These are phyloP conservation scores for Schrenkiella parvula DNA, from an alignment of 345 rosid genomes.

Conservation along the genomic window DNA sequence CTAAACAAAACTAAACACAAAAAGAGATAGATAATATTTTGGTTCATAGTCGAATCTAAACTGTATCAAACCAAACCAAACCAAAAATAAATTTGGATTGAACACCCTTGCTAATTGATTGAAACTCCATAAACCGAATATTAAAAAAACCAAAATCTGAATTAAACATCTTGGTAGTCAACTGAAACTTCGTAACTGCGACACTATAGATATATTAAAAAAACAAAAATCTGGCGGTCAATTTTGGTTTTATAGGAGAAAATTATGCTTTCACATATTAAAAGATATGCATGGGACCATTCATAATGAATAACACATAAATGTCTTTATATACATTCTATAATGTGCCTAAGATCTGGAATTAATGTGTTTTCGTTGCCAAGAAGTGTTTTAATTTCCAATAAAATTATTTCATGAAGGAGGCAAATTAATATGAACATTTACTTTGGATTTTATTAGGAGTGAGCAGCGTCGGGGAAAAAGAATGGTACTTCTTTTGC, in stretches of 20 bases:
- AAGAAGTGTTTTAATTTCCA: neutral
- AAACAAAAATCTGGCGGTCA: neutral
- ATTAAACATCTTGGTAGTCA: neutral
- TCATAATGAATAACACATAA: neutral
- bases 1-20: neutral
- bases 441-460: slow-evolving; percentile 25
- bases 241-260: neutral
- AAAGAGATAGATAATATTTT: neutral
- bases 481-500: slow-evolving; percentile 77
- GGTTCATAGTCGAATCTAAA: neutral
- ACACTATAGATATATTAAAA: neutral
- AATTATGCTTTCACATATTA: neutral
- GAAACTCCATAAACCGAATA: neutral
- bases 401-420: neutral
- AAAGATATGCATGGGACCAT: neutral
- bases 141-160: neutral
- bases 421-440: neutral
- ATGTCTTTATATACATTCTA: neutral
- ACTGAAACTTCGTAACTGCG: neutral
- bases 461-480: slow-evolving; percentile 50
- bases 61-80: neutral
- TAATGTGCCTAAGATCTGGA: neutral
- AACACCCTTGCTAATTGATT: neutral
- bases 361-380: neutral
- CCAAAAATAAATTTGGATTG: neutral